Conservation (phyloP, 2,329 filamentous ascomycete genomes). For the Penicillium griseofulvum region DNA sequence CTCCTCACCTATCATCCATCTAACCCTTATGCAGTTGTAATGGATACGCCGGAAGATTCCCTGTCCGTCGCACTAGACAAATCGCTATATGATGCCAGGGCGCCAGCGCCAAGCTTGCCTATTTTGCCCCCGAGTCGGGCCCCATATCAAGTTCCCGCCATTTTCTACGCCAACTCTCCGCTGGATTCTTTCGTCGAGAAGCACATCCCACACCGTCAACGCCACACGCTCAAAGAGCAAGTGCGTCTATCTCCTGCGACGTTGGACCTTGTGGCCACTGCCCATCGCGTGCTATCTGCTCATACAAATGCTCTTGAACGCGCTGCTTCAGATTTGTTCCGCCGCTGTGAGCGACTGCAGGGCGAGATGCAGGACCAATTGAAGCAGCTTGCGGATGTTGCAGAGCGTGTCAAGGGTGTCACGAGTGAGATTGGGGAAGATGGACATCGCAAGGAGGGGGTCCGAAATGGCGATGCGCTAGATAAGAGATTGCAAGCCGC, state of each 20-base stretch:
- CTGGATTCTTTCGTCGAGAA: conserved; percentile 44
- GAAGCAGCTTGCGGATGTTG: conserved; percentile 45
- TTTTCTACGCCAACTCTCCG: conserved; percentile 41
- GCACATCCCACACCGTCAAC: conserved; percentile 43
- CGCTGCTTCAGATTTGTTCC: conserved; percentile 52
- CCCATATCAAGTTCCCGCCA: conserved; percentile 43
- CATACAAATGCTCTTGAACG: conserved; percentile 48
- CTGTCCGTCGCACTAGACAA: conserved; percentile 30
- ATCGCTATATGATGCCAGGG: conserved; percentile 26
- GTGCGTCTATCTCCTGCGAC: conserved; percentile 50
- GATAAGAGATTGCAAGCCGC: conserved; percentile 43
- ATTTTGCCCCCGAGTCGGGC: conserved; percentile 36
- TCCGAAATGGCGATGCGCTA: conserved; percentile 34
- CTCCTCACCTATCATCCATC: conserved; percentile 51
- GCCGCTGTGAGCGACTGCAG: conserved; percentile 49
- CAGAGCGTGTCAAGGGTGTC: conserved; percentile 46
- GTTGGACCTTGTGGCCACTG: conserved; percentile 47
- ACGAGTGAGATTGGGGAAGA: conserved; percentile 40
- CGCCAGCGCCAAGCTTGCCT: conserved; percentile 21
- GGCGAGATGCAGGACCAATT: conserved; percentile 50
- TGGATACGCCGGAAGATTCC: conserved; percentile 48
- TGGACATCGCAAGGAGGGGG: conserved; percentile 32
- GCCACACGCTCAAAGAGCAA: conserved; percentile 44
- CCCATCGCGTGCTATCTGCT: conserved; percentile 47
- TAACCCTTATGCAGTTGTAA: conserved; percentile 51